phyloP scores from a whole-genome alignment of 225 moss, liverwort and hornwort species.

The Polytrichum commune region DNA sequence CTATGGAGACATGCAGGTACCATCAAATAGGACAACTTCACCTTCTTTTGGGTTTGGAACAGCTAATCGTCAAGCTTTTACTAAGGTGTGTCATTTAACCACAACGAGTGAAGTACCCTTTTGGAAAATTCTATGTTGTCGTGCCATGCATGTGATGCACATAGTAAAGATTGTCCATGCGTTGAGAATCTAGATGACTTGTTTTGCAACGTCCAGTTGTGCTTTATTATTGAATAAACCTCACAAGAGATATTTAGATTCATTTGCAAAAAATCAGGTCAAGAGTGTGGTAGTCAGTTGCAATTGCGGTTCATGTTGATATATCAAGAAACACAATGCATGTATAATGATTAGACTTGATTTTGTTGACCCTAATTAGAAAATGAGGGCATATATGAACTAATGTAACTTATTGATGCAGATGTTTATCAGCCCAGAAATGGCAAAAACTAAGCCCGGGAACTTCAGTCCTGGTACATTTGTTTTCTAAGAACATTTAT shows the following conservation, averaged over 20 bases:
- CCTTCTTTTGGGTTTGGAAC: slow-evolving; percentile 62
- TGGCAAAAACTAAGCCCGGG: slow-evolving; percentile 63
- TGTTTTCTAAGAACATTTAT: neutral
- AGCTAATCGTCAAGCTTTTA: slow-evolving; percentile 54
- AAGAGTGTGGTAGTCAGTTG: neutral
- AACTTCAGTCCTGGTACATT: slow-evolving; percentile 57
- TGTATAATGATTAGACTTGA: neutral
- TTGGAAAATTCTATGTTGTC: too few relatives aligned
- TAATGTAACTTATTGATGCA: slow-evolving; percentile 24
- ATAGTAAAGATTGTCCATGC: too few relatives aligned
- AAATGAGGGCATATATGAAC: too few relatives aligned
- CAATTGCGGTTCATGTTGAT: neutral
- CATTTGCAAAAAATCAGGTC: neutral
- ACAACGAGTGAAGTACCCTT: neutral
- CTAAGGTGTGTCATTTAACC: slow-evolving; percentile 34
- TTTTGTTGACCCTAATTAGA: slow-evolving; percentile 1
- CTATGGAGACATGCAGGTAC: slow-evolving; percentile 20
- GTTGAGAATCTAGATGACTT: too few relatives aligned
- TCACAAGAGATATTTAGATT: neutral
- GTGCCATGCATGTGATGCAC: too few relatives aligned
- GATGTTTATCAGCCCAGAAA: slow-evolving; percentile 62
- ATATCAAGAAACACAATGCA: neutral
- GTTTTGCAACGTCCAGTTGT: too few relatives aligned
- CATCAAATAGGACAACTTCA: slow-evolving; percentile 50
- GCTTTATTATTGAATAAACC: too few relatives aligned